Evolutionary conservation across 768 basidiomycete genomes (phyloP).

Genomic region (Leucogyrophana mollusca): DNA sequence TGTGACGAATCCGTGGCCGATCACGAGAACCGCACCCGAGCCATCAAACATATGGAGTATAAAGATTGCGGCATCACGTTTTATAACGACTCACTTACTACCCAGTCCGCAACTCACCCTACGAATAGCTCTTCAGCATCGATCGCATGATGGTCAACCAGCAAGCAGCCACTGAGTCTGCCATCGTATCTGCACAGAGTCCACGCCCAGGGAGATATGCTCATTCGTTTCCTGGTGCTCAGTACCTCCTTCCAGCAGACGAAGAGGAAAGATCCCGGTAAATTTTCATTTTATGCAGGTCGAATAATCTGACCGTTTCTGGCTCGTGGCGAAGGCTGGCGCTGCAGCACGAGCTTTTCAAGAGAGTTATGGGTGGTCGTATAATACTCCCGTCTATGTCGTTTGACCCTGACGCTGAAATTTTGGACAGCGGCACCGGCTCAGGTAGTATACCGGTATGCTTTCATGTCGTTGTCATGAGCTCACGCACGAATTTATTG

Average conservation of each 20-base stretch:
- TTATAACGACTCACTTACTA: too few species aligned
- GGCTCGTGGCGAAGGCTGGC: slow-evolving; percentile 3
- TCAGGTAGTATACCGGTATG: slow-evolving; percentile 9
- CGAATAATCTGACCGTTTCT: not conserved
- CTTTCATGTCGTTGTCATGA: not conserved
- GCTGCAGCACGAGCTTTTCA: slow-evolving; percentile 19
- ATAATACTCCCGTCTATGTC: slow-evolving; percentile 17
- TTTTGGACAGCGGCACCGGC: slow-evolving; percentile 23
- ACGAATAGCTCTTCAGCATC: too few species aligned
- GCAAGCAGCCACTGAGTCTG: too few species aligned
- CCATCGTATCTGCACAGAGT: too few species aligned
- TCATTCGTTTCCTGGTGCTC: slow-evolving; percentile 17
- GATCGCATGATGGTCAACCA: too few species aligned
- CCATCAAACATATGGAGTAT: too few species aligned
- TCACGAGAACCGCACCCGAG: too few species aligned
- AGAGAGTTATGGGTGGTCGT: slow-evolving; percentile 18
- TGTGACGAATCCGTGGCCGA: too few species aligned
- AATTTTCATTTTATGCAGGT: slow-evolving; percentile 3
- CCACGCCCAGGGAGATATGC: slow-evolving; percentile 1
- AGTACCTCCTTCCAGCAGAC: slow-evolving; percentile 24
- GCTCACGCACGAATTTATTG: not conserved
- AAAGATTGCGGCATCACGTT: too few species aligned
- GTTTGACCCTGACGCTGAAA: slow-evolving; percentile 13
- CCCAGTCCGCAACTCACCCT: too few species aligned
- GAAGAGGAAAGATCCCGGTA: slow-evolving; percentile 21